These are phyloP conservation scores for Oxytropis ochrocephala DNA, from an alignment of 306 rosid species.

Conservation along the genomic window DNA sequence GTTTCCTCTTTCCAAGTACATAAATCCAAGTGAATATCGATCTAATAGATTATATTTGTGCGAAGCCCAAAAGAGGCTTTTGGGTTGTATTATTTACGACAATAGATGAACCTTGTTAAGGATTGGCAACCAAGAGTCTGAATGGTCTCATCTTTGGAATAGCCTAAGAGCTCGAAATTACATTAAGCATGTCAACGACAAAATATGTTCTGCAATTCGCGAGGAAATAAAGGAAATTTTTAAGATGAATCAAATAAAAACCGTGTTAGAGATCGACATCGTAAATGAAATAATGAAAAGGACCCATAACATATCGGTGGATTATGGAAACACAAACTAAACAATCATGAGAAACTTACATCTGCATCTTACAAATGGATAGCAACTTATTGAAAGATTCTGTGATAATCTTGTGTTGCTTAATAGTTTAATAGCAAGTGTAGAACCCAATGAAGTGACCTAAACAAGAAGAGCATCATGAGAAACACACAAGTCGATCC, in stretches of 20 bases:
- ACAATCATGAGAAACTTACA: constrained; percentile 57
- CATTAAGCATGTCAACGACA: constrained; percentile 69
- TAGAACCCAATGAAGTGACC: too few species aligned
- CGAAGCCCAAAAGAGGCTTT: not conserved
- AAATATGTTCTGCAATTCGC: constrained; percentile 69
- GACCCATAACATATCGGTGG: not conserved
- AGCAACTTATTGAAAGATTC: constrained; percentile 82
- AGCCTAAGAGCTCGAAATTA: constrained; percentile 60
- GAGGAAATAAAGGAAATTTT: not conserved
- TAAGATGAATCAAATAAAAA: not conserved
- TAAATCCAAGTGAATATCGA: not conserved
- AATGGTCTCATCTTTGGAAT: constrained; percentile 67
- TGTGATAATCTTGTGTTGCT: constrained; percentile 49
- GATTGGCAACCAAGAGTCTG: constrained; percentile 81
- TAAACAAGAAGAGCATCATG: too few species aligned
- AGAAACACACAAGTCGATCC: too few species aligned
- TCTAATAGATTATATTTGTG: not conserved
- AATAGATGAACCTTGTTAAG: constrained; percentile 67
- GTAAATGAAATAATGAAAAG: not conserved
- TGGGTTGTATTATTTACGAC: constrained; percentile 40
- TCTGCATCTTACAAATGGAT: constrained; percentile 75
- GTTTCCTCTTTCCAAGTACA: not conserved
- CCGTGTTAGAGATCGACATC: not conserved
- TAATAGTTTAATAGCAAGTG: too few species aligned
- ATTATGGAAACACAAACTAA: not conserved